phyloP scores from a whole-genome alignment of 2,329 filamentous ascomycete genomes.

The Xylariales sp. region DNA sequence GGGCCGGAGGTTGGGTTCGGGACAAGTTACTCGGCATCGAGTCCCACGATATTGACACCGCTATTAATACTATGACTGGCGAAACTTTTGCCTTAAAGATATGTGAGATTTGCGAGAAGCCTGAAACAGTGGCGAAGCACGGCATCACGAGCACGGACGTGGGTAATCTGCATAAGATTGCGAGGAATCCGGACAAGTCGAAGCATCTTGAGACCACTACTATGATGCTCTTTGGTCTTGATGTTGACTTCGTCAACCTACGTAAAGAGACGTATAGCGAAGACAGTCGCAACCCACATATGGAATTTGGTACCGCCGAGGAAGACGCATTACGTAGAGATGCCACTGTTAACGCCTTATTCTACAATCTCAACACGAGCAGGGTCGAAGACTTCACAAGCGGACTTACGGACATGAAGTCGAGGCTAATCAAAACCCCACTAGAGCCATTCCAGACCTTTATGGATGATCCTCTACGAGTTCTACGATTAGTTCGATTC shows the following conservation, averaged over 20 bases:
- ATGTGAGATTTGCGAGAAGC: constrained; percentile 72
- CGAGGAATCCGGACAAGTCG: constrained; percentile 93
- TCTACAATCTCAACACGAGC: constrained; percentile 89
- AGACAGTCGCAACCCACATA: constrained; percentile 88
- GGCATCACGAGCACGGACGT: constrained; percentile 68
- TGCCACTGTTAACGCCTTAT: constrained; percentile 94
- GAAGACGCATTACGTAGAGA: constrained; percentile 92
- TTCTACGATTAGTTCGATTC: constrained; percentile 89
- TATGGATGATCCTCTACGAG: constrained; percentile 89
- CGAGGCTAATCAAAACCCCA: constrained; percentile 82
- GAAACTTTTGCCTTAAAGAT: constrained; percentile 78
- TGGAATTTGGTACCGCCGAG: constrained; percentile 92
- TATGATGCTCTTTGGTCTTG: constrained; percentile 83
- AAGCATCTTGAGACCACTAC: constrained; percentile 96
- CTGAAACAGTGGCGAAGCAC: constrained; percentile 71
- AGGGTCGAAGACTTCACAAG: constrained; percentile 86
- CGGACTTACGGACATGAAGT: constrained; percentile 79
- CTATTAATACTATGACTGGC: constrained; percentile 87
- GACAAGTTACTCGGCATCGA: constrained; percentile 80
- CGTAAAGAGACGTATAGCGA: constrained; percentile 90
- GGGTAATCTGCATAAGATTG: constrained; percentile 86
- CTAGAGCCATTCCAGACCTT: constrained; percentile 92
- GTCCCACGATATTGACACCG: constrained; percentile 86
- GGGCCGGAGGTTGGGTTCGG: constrained; percentile 88
- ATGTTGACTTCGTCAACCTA: constrained; percentile 94